Evolutionary conservation across 2,329 filamentous ascomycete species (phyloP), one percentile per base, ranked within the genome.

Genomic region (Aspergillus caelatus): DNA sequence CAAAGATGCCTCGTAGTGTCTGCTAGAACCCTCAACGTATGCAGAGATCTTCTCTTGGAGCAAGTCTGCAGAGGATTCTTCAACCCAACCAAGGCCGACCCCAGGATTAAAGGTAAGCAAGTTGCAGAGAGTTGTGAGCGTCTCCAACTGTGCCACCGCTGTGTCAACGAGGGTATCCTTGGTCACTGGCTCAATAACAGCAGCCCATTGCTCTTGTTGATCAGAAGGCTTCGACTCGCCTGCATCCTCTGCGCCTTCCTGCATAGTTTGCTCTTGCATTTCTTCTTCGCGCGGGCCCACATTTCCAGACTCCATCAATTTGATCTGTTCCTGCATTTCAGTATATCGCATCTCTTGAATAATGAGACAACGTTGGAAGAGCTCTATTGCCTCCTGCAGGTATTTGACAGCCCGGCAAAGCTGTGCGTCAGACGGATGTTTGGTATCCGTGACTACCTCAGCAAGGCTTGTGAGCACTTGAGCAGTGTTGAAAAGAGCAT

Each of bases 401-500:
- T 86, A 78, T 28, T 80, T 79, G 16, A 85, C 76, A 0, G 86
- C 83, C 61, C 86, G 78, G 46, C 76, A 72, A 50, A 82, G 78
- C 26, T 76, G 72, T 48, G 73, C 72, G 26, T 82, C 79, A 2
- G 74, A 75, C 1, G 75, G 73, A 7, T 83, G 81, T 48, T 82
- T 82, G n/a, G 82, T 81, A 57, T 88, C 85, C 0, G 84, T 80
- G 9, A 86, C 73, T 2, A 80, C 80, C 77, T 92, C 90, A 1
- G 87, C 88, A 43, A 92, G 79, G 65, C 85, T 87, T 0, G 86
- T 89, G 43, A 92, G 79, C 4, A 91, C 87, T 75, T 92, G 90
- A 1, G 86, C 88, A 7, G 87, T 89, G 72, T 92, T 93, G 80
- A 92, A 93, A 10, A 91, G 78, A 6, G 87, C 83, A 75, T 93